These are phyloP conservation scores for Pseudogymnoascus sp. DNA, from an alignment of 2,329 filamentous ascomycete species.

Conservation along the genomic window DNA sequence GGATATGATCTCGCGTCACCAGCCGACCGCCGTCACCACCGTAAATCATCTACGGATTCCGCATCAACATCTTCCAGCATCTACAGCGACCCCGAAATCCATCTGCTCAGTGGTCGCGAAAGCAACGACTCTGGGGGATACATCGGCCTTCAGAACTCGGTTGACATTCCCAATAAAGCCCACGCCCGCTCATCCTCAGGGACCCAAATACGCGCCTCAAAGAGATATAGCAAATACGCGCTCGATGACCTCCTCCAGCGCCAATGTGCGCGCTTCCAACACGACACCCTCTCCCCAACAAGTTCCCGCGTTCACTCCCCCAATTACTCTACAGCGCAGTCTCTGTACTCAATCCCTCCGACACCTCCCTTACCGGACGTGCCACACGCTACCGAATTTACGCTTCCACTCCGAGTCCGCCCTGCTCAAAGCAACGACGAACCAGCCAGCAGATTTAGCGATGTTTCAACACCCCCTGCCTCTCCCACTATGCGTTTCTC, in stretches of 20 bases:
- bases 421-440: neutral
- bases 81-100: neutral
- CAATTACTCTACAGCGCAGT: neutral
- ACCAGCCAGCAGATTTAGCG: neutral
- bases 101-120: neutral
- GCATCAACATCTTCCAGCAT: neutral
- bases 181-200: neutral
- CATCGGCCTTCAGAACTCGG: neutral
- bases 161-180: neutral
- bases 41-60: neutral
- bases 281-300: neutral
- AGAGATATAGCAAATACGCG: neutral
- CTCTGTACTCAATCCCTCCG: neutral
- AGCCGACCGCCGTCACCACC: neutral
- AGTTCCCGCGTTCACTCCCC: neutral
- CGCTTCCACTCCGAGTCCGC: neutral
- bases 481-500: neutral
- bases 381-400: neutral
- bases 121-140: neutral
- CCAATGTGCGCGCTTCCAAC: neutral
- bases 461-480: neutral
- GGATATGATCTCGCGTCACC: neutral
- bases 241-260: neutral
- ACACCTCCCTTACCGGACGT: neutral
- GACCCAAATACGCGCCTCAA: neutral